Base-by-base conservation (phyloP, 2,329 filamentous ascomycete species). In the Acephala macrosclerotiorum region DNA sequence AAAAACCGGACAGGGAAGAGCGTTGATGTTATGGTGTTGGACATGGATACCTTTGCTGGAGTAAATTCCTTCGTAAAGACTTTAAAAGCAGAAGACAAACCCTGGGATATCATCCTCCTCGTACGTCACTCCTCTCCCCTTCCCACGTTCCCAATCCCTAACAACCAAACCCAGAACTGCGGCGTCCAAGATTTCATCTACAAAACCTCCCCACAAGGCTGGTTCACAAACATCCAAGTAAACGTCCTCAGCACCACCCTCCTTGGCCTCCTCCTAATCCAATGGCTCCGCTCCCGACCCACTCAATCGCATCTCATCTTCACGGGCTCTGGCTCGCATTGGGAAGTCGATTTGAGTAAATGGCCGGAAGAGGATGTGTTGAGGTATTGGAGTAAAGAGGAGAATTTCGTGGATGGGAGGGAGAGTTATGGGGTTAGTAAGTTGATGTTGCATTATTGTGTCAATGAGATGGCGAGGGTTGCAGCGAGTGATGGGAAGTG, bases 1-100 rank as follows among this genome's bases (percentile, higher is more conserved):
- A 72, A 77, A 58, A 66, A 62, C n/a, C 45, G 63, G 14, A 70
- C 63, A 2, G 63, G 63, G 5, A 63, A 51, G 51, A 61, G 61
- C 42, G 40, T 68, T 1, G 49, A 64, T 56, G 62, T 68, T 18
- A 61, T 61, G 45, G 29, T 60, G 1, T n/a, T 68, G 16, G 66
- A 68, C 16, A 66, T 70, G 63, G 62, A 63, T 58, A 64, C 62
- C 12, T 68, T 66, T 40, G 56, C 51, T 9, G 61, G 60, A 9
- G 60, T 66, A 1, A 61, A 68, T 60, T 16, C 16, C 11, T 70
- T 68, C 47, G 60, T 62, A 18, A 40, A 62, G 9, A 26, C 38
- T 1, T 7, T 70, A 2, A 53, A 60, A 3, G 56, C 25, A 7
- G 60, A 63, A 16, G 55, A 66, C 6, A 63, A 40, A 33, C 35